Base-by-base conservation (phyloP, 176 grass and related monocot genomes). In the Triticum monococcum region DNA sequence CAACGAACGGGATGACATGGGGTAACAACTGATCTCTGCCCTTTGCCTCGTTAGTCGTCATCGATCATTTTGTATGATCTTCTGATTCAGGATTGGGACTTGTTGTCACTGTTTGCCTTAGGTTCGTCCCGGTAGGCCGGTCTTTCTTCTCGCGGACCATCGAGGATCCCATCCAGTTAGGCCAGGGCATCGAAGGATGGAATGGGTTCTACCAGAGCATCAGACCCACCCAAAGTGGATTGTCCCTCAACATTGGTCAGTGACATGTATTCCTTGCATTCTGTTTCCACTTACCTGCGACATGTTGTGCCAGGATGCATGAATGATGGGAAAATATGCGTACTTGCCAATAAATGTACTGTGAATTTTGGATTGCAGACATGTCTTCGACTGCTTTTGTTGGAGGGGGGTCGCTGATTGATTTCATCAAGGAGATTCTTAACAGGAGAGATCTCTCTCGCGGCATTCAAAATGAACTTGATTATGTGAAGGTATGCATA, bases 141-240 rank as follows among this genome's bases (percentile, higher is more conserved):
- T 98, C 93, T 9, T 95, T 95, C 81, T 98, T 92, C 80, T 98
- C 95, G 18, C 63, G 40, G 8, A 17, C 20, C n/a, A 31, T 90
- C 23, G 17, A n/a, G 12, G 23, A 2, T 0, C 56, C 60, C 24
- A 65, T 3, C 5, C 6, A 64, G 12, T 80, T 93, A 1, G 80
- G 83, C 16, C n/a, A 36, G 36, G 95, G 93, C 30, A 56, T 88
- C 3, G 26, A 85, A 25, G 84, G 62, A 32, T 98, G 91, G 95
- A 85, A 60, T 3, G 95, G 93, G 56, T 98, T 95, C 68, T 93
- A 98, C 36, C 93, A 98, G 76, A 98, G 93, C 45, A 85, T 95
- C 20, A 81, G 89, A 12, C 93, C 84, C 5, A 95, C 96, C 8
- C 93, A 95, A 30, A 83, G 87, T 71, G 95, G 93, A 4, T 46